Evolutionary conservation across 192 early-diverging fungal species (phyloP).

Genomic region (Coemansia sp.): DNA sequence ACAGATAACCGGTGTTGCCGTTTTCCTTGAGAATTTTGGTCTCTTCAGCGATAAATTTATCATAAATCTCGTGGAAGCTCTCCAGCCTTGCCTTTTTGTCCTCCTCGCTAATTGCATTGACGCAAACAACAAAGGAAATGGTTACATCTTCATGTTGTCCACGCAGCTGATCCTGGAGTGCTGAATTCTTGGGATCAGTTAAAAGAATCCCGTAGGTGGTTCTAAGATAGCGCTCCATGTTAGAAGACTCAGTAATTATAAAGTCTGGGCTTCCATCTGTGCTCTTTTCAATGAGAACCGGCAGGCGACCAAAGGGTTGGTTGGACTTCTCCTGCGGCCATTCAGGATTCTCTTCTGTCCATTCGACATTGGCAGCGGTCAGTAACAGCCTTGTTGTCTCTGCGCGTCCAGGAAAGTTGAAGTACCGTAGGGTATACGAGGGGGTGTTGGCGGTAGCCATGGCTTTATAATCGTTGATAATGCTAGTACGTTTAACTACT

Average conservation of each 20-base stretch:
- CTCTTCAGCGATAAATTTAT: constrained; percentile 31
- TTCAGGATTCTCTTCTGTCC: constrained; percentile 47
- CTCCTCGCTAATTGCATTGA: constrained; percentile 4
- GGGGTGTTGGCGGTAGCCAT: too few species aligned
- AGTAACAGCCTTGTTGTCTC: constrained; percentile 49
- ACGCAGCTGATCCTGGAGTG: constrained; percentile 38
- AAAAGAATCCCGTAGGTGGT: constrained; percentile 44
- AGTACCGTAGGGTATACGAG: constrained; percentile 38
- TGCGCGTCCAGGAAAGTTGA: constrained; percentile 21
- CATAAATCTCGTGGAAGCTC: constrained; percentile 13
- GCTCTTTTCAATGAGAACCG: constrained; percentile 51
- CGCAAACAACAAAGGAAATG: background rate
- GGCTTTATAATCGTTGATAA: too few species aligned
- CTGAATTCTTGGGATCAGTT: constrained; percentile 30
- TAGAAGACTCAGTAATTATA: constrained; percentile 41
- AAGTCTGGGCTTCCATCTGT: constrained; percentile 34
- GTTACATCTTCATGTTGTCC: constrained; percentile 14
- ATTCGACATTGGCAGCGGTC: constrained; percentile 36
- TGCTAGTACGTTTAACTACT: too few species aligned
- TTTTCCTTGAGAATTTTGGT: constrained; percentile 47
- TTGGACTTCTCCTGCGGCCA: constrained; percentile 55
- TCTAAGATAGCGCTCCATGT: constrained; percentile 58
- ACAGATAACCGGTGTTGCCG: constrained; percentile 55
- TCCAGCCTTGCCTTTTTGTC: background rate
- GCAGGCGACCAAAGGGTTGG: constrained; percentile 57